Base-by-base conservation (phyloP, 208 protist genomes). In the Crithidia bombi region DNA sequence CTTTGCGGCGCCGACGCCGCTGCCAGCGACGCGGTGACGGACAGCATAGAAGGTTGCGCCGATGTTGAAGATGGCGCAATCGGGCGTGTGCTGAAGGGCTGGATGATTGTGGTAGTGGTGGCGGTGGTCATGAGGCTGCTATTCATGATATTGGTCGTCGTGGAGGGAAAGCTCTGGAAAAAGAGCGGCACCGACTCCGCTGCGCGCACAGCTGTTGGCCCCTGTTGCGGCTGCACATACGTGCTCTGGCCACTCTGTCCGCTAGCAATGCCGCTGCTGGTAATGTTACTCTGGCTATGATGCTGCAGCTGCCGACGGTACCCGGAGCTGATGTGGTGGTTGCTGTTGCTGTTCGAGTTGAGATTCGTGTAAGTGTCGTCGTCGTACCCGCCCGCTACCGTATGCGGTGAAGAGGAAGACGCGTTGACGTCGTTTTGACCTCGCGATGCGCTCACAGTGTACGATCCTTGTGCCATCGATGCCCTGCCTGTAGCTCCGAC, bases 81-180 rank as follows among this genome's bases (percentile, higher is more conserved):
- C 10, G 71, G 64, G 11, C 71, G 71, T 15, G 71, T 77, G 50
- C 71, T 77, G 57, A 77, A 77, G 10, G 71, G 71, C 64, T 52
- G 39, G 10, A 77, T 66, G 21, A n/a, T n/a, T n/a, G 30, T 26
- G 21, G 61, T 19, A 5, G 54, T 26, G 44, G 35, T 26, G 63
- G 55, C 52, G 35, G 41, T 19, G 17, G 35, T 49, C 41, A 47
- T n/a, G 41, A 5, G 15, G 15, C 5, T 23, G 10, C 43, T 25
- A 30, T 23, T 15, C 51, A 44, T 49, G 33, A 32, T 25, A 11
- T 23, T 59, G 30, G 35, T 49, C 19, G 28, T 14, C 10, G 33
- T 11, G 3, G 46, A 23, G n/a, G n/a, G n/a, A n/a, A n/a, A n/a
- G 39, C 55, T 77, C 38, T 70, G 71, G 19, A 77, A 77, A 17